phyloP scores from a whole-genome alignment of 306 rosid species.

The Castanea crenata region DNA sequence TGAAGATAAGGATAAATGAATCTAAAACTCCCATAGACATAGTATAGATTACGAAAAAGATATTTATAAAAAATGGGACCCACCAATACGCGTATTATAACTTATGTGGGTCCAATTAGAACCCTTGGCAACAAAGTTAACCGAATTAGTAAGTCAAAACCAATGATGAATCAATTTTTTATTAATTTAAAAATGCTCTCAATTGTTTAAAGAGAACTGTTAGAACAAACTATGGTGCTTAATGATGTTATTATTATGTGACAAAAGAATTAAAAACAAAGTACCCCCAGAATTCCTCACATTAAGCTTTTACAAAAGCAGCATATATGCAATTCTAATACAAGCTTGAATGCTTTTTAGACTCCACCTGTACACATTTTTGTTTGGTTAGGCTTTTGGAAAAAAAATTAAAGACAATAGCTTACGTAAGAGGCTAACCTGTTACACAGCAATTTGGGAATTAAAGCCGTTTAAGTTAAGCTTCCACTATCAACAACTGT shows the following conservation, averaged over 20 bases:
- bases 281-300: constrained; percentile 11
- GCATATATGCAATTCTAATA: neutral
- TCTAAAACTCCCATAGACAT: neutral
- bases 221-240: neutral
- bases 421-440: neutral
- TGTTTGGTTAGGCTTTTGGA: neutral
- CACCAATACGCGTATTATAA: neutral
- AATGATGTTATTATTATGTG: neutral
- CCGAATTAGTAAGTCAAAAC: neutral
- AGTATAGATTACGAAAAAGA: neutral
- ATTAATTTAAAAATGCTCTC: neutral
- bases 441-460: neutral
- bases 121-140: neutral
- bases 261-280: neutral
- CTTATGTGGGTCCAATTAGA: neutral
- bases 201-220: neutral
- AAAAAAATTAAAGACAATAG: neutral
- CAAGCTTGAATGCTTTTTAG: neutral
- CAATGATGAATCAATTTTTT: neutral
- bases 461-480: too few relatives aligned
- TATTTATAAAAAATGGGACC: neutral
- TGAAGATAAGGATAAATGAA: constrained; percentile 7
- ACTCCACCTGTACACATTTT: neutral
- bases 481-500: too few relatives aligned
- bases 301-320: neutral